phyloP scores from a whole-genome alignment of 2,329 filamentous ascomycete genomes.

The Gyromitra esculenta region DNA sequence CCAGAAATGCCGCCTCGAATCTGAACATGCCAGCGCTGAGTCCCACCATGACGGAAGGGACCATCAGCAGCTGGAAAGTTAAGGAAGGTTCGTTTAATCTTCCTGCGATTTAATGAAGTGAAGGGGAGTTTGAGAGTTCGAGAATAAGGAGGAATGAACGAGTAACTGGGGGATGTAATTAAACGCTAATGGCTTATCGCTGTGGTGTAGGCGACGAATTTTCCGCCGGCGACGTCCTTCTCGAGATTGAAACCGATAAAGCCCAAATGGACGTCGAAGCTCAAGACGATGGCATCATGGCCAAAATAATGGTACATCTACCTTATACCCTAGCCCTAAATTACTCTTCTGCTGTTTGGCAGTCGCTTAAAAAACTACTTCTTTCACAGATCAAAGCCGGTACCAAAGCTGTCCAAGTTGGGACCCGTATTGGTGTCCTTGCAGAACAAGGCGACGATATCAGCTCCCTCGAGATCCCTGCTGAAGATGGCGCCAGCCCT shows the following conservation, averaged over 20 bases:
- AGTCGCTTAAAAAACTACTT: constrained; percentile 29
- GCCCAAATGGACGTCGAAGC: constrained; percentile 95
- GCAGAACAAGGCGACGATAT: constrained; percentile 85
- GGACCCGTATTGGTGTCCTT: constrained; percentile 81
- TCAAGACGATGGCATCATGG: constrained; percentile 85
- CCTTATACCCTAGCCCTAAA: constrained; percentile 4
- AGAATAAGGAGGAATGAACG: not conserved
- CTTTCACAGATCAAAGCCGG: constrained; percentile 64
- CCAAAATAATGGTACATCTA: constrained; percentile 74
- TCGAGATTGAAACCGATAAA: constrained; percentile 95
- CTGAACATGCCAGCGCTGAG: constrained; percentile 92
- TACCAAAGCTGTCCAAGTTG: constrained; percentile 79
- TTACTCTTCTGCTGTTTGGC: constrained; percentile 12
- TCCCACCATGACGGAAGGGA: constrained; percentile 93
- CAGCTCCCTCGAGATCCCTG: constrained; percentile 75
- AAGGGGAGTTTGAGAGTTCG: not conserved
- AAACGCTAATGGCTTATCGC: constrained; percentile 20
- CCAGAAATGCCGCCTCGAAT: constrained; percentile 78
- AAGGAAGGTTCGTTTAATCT: constrained; percentile 71
- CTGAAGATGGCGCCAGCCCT: constrained; percentile 67
- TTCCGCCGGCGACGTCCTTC: constrained; percentile 81
- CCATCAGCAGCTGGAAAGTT: constrained; percentile 84
- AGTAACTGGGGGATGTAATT: not conserved
- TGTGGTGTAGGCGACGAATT: constrained; percentile 72
- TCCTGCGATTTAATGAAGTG: not conserved